These are phyloP conservation scores for Carallia brachiata DNA, from an alignment of 345 rosid genomes.

Conservation along the genomic window DNA sequence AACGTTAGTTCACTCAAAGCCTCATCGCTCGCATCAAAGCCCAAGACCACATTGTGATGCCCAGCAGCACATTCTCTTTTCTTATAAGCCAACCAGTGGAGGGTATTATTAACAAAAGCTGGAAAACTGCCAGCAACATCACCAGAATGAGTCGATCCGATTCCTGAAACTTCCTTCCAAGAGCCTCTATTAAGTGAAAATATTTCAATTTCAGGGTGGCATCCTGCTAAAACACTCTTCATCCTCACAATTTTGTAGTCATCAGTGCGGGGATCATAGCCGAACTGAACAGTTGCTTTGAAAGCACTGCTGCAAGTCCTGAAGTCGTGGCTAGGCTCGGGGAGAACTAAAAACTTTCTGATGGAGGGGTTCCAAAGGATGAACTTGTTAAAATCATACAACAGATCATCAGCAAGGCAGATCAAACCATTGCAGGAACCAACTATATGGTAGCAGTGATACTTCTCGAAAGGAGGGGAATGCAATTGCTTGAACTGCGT, in stretches of 20 bases:
- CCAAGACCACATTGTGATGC: not conserved
- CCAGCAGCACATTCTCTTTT: not conserved
- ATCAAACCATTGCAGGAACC: conserved; percentile 3
- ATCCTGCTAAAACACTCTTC: not conserved
- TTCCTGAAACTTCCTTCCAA: not conserved
- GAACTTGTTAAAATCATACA: not conserved
- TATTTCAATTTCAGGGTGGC: not conserved
- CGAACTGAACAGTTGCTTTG: not conserved
- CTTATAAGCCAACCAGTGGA: not conserved
- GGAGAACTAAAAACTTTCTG: not conserved
- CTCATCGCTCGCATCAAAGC: not conserved
- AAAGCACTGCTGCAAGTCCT: not conserved
- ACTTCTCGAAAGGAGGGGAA: not conserved
- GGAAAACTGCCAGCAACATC: not conserved
- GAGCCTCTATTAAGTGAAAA: not conserved
- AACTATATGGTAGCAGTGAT: not conserved
- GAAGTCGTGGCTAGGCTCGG: not conserved
- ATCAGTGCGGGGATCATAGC: not conserved
- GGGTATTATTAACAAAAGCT: not conserved
- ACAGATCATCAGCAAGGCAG: conserved; percentile 1
- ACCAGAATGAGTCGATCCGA: not conserved
- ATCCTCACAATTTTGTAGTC: conserved; percentile 3
- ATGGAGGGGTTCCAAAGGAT: conserved; percentile 9
- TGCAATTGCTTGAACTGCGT: not conserved
- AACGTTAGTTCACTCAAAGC: not conserved